Conservation (phyloP, 192 early-diverging fungal species). For the Coemansia sp. region DNA sequence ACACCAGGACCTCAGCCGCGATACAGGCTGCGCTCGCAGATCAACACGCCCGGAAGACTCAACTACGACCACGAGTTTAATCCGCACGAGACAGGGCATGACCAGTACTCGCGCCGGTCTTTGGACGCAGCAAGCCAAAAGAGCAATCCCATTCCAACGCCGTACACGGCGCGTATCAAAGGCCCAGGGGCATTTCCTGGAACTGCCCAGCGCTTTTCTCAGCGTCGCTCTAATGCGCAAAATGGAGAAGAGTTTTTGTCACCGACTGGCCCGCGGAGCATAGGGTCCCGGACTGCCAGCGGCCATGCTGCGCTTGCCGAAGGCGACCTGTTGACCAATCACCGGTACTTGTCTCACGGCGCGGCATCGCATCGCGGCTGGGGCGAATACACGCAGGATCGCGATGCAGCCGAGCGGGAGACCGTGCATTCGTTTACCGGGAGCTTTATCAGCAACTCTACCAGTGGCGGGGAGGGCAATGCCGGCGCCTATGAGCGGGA, state of each 20-base stretch:
- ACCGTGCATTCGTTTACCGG: constrained; percentile 40
- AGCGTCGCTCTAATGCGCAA: constrained; percentile 24
- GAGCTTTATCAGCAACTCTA: constrained; percentile 52
- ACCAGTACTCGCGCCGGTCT: constrained; percentile 15
- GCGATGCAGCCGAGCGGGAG: constrained; percentile 22
- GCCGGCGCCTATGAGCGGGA: constrained; percentile 19
- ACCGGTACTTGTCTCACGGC: constrained; percentile 38
- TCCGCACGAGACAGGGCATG: constrained; percentile 13
- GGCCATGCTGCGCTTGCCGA: constrained; percentile 17
- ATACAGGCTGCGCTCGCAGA: constrained; percentile 28
- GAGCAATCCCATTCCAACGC: constrained; percentile 19
- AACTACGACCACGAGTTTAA: constrained; percentile 38
- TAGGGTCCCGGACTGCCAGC: constrained; percentile 12
- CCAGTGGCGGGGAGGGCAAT: constrained; percentile 11
- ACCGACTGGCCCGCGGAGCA: constrained; percentile 23
- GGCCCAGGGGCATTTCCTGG: constrained; percentile 52
- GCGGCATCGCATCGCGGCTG: constrained; percentile 29
- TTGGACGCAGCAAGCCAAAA: constrained; percentile 12
- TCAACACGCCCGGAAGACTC: constrained; percentile 28
- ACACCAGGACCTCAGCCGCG: constrained; percentile 20
- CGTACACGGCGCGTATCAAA: constrained; percentile 46
- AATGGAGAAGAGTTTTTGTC: constrained; percentile 20
- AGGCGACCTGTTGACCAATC: constrained; percentile 29
- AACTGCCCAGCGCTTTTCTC: constrained; percentile 49
- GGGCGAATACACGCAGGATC: constrained; percentile 30